Base-by-base conservation (phyloP, 1,139 yeast genomes). In the Blastobotrys buckinghamii region DNA sequence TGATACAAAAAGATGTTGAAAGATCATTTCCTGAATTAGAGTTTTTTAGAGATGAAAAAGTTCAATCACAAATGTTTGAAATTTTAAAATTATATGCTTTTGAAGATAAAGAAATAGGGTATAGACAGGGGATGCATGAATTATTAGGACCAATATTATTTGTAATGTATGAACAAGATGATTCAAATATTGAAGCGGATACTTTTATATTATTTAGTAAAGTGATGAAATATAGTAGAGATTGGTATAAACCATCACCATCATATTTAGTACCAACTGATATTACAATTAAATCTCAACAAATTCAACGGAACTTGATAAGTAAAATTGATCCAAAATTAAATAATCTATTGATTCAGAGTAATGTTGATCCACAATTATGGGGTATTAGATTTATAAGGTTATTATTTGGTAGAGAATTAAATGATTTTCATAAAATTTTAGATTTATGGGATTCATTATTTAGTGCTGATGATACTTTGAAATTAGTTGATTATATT, bases 71-170 rank as follows among this genome's bases (percentile, higher is more conserved):
- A 20, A 61, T 80, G 48, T 69, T 75, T 13, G 72, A 73, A 44
- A 65, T 80, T 2, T 64, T 80, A 40, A 78, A 69, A 54, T 67
- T 76, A 7, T 80, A 82, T 75, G 67, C 79, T 29, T 74, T 75
- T 56, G 71, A 74, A 54, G 75, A 78, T 56, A 65, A 67, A 5
- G 63, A 59, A 17, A 66, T 79, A 30, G 80, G 83, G 2, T 80
- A 80, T 60, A 76, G 79, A 50, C 85, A 80, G 59, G 85, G 85
- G 6, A 71, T 79, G 64, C 84, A 80, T 59, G 85, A 80, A 60
- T 69, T 80, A 15, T 64, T 77, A 35, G 84, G 81, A 1, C 68
- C 79, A 33, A 65, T 79, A 36, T 49, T 64, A 32, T 64, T 57
- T 51, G 66, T 64, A 1, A 47, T 62, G 41, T 38, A 19, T 12